Base-by-base conservation (phyloP, 2,329 filamentous ascomycete species). In the Phyllosticta citrichinensis region DNA sequence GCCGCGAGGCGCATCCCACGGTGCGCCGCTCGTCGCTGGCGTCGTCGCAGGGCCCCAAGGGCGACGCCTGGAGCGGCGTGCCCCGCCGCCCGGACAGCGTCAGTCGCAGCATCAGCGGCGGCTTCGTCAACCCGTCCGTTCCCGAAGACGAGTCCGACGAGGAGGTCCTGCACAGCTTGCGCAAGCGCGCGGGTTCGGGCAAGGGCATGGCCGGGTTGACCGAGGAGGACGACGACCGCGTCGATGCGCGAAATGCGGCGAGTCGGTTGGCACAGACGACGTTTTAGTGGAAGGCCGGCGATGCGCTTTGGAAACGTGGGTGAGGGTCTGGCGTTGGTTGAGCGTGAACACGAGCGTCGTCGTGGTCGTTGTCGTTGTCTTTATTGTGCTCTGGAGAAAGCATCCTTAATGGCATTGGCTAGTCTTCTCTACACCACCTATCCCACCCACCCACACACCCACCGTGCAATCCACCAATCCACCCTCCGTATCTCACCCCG, bases 61-160 rank as follows among this genome's bases (percentile, higher is more conserved):
- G 94, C n/a, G 94, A 99, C 74, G 88, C 94, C 17, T 99, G 94
- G 94, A 96, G 91, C 68, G 94, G 94, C 62, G 91, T 97, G 27
- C 90, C 92, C 40, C 83, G 94, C 64, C 83, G 89, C 60, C 85
- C 87, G 30, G 73, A 96, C 67, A 87, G 86, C n/a, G 76, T 91
- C 61, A 87, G 83, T 69, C 83, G 91, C 67, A 92, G 87, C 70
- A 81, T 92, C 65, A 91, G 88, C 61, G 86, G 87, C 55, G 88
- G 85, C 70, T 82, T 89, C 65, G 83, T 86, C 64, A 78, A 63
- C 52, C 70, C 82, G n/a, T 80, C 82, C 27, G 77, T 86, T 10
- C 78, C 80, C 14, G 87, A 86, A 14, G 79, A 80, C 27, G 84
- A 84, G 63, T 83, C 79, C 40, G 75, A 75, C 10, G 76, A 75